Evolutionary conservation across 2,329 filamentous ascomycete genomes (phyloP).

Genomic region (Colletotrichum sp.): DNA sequence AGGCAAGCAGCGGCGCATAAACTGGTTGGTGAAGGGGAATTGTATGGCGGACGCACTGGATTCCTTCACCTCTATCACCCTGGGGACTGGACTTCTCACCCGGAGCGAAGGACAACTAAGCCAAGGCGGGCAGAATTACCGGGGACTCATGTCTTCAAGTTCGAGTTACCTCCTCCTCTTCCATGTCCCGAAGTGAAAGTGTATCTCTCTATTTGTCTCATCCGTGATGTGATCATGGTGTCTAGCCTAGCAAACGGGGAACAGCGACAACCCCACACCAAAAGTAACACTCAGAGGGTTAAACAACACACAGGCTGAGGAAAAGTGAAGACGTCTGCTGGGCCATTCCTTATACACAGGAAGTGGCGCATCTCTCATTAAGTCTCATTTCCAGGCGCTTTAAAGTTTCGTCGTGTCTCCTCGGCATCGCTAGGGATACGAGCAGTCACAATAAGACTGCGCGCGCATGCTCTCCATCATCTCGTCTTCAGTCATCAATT

Average conservation of each 20-base stretch:
- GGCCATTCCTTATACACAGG: neutral
- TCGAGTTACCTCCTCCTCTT: too few species aligned
- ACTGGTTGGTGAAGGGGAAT: neutral
- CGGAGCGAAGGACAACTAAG: neutral
- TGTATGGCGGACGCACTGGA: neutral
- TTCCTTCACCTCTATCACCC: neutral
- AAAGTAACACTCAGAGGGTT: neutral
- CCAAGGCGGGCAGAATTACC: too few species aligned
- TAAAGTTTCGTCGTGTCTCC: neutral
- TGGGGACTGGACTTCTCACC: neutral
- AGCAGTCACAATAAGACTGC: neutral
- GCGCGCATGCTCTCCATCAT: neutral
- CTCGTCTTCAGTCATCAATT: neutral
- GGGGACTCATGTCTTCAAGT: too few species aligned
- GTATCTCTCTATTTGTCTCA: too few species aligned
- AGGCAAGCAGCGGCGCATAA: neutral
- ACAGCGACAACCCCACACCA: neutral
- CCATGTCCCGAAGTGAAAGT: too few species aligned
- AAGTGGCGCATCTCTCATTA: neutral
- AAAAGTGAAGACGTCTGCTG: neutral
- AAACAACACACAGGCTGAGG: neutral
- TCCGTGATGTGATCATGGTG: too few species aligned
- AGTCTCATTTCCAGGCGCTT: neutral
- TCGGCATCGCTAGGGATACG: neutral
- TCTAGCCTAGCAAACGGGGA: neutral